Percentiles rank a stretch among this genome's conserved stretches.
Evolutionary conservation across 2,329 filamentous ascomycete genomes (phyloP).

Genomic region (Furcasterigmium sp.): DNA sequence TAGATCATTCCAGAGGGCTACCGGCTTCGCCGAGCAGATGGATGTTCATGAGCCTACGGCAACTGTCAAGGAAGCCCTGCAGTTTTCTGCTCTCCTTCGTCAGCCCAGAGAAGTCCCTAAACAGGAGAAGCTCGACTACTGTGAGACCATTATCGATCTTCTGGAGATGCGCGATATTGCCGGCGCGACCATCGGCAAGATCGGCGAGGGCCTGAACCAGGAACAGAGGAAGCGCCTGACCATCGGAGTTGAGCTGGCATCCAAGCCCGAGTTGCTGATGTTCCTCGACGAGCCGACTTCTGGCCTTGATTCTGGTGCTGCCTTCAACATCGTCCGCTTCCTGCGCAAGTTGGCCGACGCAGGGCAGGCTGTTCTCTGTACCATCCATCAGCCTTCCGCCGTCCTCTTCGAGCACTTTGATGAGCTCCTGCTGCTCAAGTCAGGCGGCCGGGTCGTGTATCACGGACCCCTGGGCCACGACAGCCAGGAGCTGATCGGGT

Average conservation of each 20-base stretch:
- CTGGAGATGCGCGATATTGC: constrained; percentile 65
- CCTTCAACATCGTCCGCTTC: constrained; percentile 58
- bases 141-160: constrained; percentile 62
- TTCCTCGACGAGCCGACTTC: constrained; percentile 61
- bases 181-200: constrained; percentile 56
- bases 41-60: constrained; percentile 63
- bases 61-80: constrained; percentile 61
- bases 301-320: constrained; percentile 52
- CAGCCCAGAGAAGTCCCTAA: constrained; percentile 51
- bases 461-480: constrained; percentile 49
- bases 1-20: constrained; percentile 73
- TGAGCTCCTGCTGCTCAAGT: constrained; percentile 20
- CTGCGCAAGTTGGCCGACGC: constrained; percentile 55
- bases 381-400: constrained; percentile 14
- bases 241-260: constrained; percentile 50
- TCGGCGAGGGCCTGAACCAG: constrained; percentile 54
- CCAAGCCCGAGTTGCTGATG: constrained; percentile 54
- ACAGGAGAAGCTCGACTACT: constrained; percentile 62
- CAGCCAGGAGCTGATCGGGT: constrained; percentile 39
- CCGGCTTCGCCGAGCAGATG: constrained; percentile 62
- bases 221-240: constrained; percentile 54
- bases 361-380: constrained; percentile 48
- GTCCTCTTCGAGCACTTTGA: constrained; percentile 14
- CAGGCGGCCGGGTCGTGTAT: constrained; percentile 37
- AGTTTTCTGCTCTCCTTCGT: constrained; percentile 60